Evolutionary conservation across 371 early-diverging fungal species (phyloP), one percentile per base, ranked within the genome.

Genomic region (Saksenaea vasiformis): DNA sequence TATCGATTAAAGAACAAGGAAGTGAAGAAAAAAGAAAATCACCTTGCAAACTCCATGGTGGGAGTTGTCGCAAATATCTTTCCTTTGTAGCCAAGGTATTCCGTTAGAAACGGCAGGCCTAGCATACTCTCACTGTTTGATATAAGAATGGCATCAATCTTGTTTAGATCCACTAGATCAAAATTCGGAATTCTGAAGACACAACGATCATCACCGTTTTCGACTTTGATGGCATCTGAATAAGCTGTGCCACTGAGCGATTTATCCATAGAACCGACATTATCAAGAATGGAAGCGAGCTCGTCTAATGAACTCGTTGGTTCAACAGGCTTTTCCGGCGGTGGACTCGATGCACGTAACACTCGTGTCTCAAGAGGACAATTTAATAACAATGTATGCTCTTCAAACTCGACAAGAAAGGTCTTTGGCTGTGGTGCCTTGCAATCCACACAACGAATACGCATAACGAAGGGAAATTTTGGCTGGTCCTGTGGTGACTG

Each of bases 21-120:
- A 17, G 34, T 60, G 34, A 22, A 36, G 19, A 19, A 13, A 9
- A 43, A 31, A 15, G 5, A 56, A n/a, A n/a, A 26, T 43, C 66
- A 68, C 73, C 72, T 69, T 68, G 89, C 92, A 79, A 92, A 93
- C 61, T 85, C 87, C 60, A 90, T 86, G 0, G 92, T 88, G 0
- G 94, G 92, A 66, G 92, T 95, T 0, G 94, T 93, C 1, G 92
- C 91, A 75, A 85, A 85, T 8, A 95, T 87, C 19, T 82, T 82
- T 14, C 95, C 95, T 41, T 87, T 82, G 69, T 95, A 96, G 24
- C 85, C 89, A 8, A 91, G 80, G 74, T 89, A 91, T 63, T 95
- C 95, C 0, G 94, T 93, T 58, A 95, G 70, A 60, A 82, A 95
- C 10, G 96, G 95, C 34, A 96, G 74, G 26, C 92, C 90, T 27